Conservation (phyloP, 2,329 filamentous ascomycete genomes). For the Chaetomium olivaceum region DNA sequence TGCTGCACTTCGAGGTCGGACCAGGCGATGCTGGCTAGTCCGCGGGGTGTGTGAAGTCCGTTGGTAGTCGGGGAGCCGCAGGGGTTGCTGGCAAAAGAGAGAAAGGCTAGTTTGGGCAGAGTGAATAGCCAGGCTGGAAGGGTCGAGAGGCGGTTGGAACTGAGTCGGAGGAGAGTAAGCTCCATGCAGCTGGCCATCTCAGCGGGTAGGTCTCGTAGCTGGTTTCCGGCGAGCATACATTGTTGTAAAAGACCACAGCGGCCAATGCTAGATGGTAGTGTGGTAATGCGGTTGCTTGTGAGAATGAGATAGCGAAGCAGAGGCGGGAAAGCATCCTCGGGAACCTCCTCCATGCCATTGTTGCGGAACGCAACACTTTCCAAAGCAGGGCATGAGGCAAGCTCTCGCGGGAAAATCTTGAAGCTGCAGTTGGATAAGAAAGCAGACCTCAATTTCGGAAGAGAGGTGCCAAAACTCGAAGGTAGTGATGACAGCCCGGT, state of each 20-base stretch:
- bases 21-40: conserved; percentile 45
- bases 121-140: conserved; percentile 48
- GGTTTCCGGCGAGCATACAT: conserved; percentile 52
- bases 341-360: conserved; percentile 47
- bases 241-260: conserved; percentile 47
- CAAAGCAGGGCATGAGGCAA: conserved; percentile 47
- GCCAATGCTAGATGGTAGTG: conserved; percentile 46
- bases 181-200: conserved; percentile 48
- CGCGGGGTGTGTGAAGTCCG: conserved; percentile 24
- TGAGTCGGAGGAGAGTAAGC: conserved; percentile 47
- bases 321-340: conserved; percentile 45
- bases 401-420: conserved; percentile 43
- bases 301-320: conserved; percentile 51
- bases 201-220: conserved; percentile 42
- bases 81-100: conserved; percentile 51
- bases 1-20: conserved; percentile 43
- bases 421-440: conserved; percentile 52
- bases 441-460: conserved; percentile 48
- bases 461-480: conserved; percentile 39
- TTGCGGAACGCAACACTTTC: conserved; percentile 52
- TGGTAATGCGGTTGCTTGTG: conserved; percentile 46
- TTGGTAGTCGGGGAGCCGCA: conserved; percentile 38
- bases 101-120: conserved; percentile 48
- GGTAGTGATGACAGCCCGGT: conserved; percentile 47
- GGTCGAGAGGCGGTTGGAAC: conserved; percentile 43